Evolutionary conservation across 257 asterid species (phyloP), one percentile per base, ranked within the genome.

Genomic region (Solanum arcanum): DNA sequence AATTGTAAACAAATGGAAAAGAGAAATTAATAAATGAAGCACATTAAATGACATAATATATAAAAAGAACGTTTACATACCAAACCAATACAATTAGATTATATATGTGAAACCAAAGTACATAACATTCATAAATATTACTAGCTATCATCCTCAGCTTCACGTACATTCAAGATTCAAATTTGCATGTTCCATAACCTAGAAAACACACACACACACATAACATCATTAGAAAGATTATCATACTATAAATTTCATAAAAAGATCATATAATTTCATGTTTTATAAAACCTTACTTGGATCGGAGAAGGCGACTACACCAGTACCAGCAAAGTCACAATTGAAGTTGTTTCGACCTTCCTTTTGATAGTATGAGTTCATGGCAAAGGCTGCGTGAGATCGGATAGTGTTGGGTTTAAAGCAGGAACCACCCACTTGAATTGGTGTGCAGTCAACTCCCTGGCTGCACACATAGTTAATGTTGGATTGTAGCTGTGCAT

Each of bases 271-370:
- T 37, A 37, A 35, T 35, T 35, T 35, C 37, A 35, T 35, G 6
- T n/a, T 64, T 16, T 5, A 64, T n/a, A 64, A 64, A 64, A n/a
- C 14, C 89, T 87, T 73, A 89, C 91, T 64, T 52, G 87, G 88
- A 86, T 64, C 72, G 14, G 39, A 12, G 60, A 16, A 8, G 5
- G 88, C 46, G 69, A 87, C 23, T 5, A 83, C 25, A 80, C 85
- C 83, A 37, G 90, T 88, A 25, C 44, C 87, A 27, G 78, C 62
- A 76, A 86, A 81, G 56, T 83, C 84, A 56, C 88, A 83, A 33
- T 78, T 82, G 15, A 86, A 83, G 35, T 64, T 4, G 9, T 56
- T 86, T 74, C 88, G 78, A 37, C 80, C 85, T 18, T 31, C 76
- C 39, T 52, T 81, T 82, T 82, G 88, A 18, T 73, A 81, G 56